Evolutionary conservation across 164 flowering plant species (phyloP).

Genomic region (Sextonia rubra): DNA sequence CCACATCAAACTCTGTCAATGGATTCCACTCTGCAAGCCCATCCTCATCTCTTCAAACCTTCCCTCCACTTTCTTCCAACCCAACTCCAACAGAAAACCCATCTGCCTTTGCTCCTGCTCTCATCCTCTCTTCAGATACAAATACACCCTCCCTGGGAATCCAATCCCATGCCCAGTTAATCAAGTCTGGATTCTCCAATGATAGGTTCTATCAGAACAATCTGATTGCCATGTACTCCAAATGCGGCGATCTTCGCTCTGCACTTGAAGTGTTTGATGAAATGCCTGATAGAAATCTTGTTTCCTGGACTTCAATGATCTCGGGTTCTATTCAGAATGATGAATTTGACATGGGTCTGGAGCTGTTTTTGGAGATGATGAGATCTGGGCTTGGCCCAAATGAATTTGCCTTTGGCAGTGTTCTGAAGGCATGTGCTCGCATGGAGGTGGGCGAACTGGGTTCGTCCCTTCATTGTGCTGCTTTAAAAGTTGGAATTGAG

Average conservation of each 20-base stretch:
- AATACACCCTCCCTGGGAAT: constrained; percentile 22
- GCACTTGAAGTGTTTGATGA: constrained; percentile 46
- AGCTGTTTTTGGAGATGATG: constrained; percentile 30
- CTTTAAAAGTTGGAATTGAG: constrained; percentile 37
- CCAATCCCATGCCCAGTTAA: constrained; percentile 33
- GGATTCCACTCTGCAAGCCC: constrained; percentile 1
- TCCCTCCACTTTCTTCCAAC: background rate
- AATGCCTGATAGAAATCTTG: constrained; percentile 44
- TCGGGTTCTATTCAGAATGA: constrained; percentile 35
- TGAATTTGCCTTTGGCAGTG: constrained; percentile 48
- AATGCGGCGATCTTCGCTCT: constrained; percentile 20
- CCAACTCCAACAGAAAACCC: constrained; percentile 1
- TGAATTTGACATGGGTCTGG: constrained; percentile 32
- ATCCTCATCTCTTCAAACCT: background rate
- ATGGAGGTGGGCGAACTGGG: constrained; percentile 21
- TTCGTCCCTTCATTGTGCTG: constrained; percentile 34
- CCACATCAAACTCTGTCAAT: background rate
- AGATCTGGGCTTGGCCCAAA: constrained; percentile 38
- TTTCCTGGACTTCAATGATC: constrained; percentile 51
- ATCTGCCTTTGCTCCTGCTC: constrained; percentile 22
- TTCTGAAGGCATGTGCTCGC: constrained; percentile 27
- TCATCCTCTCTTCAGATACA: constrained; percentile 23
- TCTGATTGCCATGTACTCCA: constrained; percentile 36
- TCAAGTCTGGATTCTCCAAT: constrained; percentile 29
- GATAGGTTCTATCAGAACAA: constrained; percentile 33